Percentiles rank a stretch among this genome's conserved stretches.
phyloP scores from a whole-genome alignment of 768 basidiomycete species.

The Lactarius akahatsu region DNA sequence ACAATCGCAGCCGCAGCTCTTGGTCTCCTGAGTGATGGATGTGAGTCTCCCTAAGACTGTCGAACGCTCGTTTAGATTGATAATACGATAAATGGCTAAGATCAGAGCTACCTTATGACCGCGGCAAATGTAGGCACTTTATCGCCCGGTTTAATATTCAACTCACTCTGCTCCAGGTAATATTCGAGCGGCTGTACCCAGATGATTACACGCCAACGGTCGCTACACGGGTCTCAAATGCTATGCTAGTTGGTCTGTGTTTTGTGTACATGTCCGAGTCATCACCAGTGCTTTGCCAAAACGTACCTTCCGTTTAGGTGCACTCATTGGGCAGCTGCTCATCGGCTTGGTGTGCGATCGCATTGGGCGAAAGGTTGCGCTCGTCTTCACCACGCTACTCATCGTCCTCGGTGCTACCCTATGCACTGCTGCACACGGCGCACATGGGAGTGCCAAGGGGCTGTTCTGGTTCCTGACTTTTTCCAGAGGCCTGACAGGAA shows the following conservation, averaged over 20 bases:
- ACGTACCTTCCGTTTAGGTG: slow-evolving; percentile 42
- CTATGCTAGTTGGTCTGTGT: slow-evolving; percentile 62
- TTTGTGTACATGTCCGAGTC: slow-evolving; percentile 12
- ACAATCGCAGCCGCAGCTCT: slow-evolving; percentile 64
- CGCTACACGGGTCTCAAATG: slow-evolving; percentile 68
- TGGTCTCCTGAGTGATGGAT: slow-evolving; percentile 64
- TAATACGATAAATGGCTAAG: slow-evolving; percentile 34
- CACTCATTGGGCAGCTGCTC: slow-evolving; percentile 57
- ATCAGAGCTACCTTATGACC: slow-evolving; percentile 71
- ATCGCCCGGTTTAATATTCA: slow-evolving; percentile 14
- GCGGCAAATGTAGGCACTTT: slow-evolving; percentile 53
- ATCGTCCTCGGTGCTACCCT: slow-evolving; percentile 70
- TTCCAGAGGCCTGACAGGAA: slow-evolving; percentile 66
- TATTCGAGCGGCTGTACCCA: slow-evolving; percentile 64
- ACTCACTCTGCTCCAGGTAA: slow-evolving; percentile 44
- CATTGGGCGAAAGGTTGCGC: slow-evolving; percentile 67
- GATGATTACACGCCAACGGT: slow-evolving; percentile 55
- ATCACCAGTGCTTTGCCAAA: background rate
- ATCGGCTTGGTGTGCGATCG: slow-evolving; percentile 73
- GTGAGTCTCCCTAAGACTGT: slow-evolving; percentile 35
- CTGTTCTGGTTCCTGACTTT: slow-evolving; percentile 76
- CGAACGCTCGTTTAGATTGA: slow-evolving; percentile 14
- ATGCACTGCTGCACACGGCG: slow-evolving; percentile 66
- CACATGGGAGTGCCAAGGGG: slow-evolving; percentile 52
- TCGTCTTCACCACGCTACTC: slow-evolving; percentile 63